phyloP scores from a whole-genome alignment of 805 yeast species.

The Lipomyces kockii region DNA sequence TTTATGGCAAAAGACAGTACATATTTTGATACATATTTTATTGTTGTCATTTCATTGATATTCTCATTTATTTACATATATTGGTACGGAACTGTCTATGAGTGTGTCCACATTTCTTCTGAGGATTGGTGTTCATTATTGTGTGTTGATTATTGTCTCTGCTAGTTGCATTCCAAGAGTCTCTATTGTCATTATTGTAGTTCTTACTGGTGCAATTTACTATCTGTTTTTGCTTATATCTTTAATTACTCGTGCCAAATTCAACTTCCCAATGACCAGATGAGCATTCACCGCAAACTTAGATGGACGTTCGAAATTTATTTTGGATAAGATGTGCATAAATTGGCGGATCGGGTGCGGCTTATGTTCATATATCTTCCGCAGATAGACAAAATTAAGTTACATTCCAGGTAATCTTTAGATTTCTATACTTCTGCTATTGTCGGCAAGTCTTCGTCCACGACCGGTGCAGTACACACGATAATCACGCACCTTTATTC shows the following conservation, averaged over 20 bases:
- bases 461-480: neutral
- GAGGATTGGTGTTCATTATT: neutral
- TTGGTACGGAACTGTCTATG: neutral
- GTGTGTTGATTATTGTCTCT: neutral
- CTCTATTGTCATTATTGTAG: neutral
- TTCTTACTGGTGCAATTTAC: neutral
- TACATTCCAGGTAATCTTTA: no score
- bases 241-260: no score
- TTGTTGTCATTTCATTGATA: neutral
- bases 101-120: neutral
- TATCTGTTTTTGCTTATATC: neutral
- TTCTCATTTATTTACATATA: neutral
- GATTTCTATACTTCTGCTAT: no score
- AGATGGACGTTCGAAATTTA: no score
- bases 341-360: no score
- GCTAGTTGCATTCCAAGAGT: neutral
- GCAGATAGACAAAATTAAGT: no score
- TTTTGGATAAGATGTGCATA: no score
- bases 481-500: no score
- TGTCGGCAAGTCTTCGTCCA: no score
- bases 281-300: no score
- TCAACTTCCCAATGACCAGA: no score
- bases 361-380: no score
- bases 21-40: conserved; percentile 1
- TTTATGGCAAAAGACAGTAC: neutral